Base-by-base conservation (phyloP, 805 yeast species). In the Sugiyamaella floridensis region DNA sequence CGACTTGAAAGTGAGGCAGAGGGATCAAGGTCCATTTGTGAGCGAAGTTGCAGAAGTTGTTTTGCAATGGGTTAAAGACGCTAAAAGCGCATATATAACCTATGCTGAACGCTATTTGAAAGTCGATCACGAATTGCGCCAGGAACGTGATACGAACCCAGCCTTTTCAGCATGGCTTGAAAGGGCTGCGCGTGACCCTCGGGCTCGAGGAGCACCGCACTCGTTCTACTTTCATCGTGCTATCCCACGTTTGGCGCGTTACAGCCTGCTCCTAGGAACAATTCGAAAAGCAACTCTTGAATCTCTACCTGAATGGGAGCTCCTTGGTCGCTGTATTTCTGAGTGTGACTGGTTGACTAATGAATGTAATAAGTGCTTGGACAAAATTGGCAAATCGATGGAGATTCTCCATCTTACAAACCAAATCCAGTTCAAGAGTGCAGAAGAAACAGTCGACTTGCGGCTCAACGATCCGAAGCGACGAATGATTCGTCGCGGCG, bases 1-100 rank as follows among this genome's bases (percentile, higher is more conserved):
- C 12, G 88, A 87, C 0, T 69, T 88, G 28, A 69, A 82, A 32
- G 69, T 71, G 52, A 77, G 84, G 44, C 71, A 86, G 44, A 70
- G 77, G 20, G 69, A 78, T 2, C 83, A 82, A 52, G 90, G 92
- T 0, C 85, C 83, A 48, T 83, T 80, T 53, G 77, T 88, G 12
- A 76, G 74, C 37, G 80, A 80, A 8, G 75, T 86, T 14, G 86
- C 85, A 2, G 81, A 80, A 46, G 73, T 86, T 10, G 79, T 85
- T 56, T 65, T 74, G 29, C 75, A 76, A 16, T 88, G 95, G 95
- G 73, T 83, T 1, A 69, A 70, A 28, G 74, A 71, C 18, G 89
- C 87, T 0, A 69, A 74, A 19, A 71, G 71, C 1, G 73, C 81
- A 0, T 81, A 85, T 49, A 57, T 81, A 18, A 71, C 70, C 40